Base-by-base conservation (phyloP, 1,284 basidiomycete species). In the Fomitopsis palustris region DNA sequence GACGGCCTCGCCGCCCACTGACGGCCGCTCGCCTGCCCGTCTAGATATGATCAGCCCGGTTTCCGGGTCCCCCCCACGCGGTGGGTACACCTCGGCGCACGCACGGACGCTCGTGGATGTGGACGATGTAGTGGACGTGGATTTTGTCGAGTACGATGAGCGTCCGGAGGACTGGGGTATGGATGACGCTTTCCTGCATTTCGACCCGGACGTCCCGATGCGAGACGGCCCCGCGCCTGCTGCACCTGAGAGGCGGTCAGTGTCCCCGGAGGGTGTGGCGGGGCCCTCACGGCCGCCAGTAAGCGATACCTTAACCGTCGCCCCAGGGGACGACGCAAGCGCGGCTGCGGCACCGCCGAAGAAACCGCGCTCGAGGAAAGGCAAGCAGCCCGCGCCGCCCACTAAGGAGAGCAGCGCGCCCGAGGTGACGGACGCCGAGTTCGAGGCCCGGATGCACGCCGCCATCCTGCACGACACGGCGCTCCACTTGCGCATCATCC, bases 401-500 rank as follows among this genome's bases (percentile, higher is more conserved):
- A 37, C 35, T 23, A 58, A 35, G 53, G 60, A 29, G 65, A 65
- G 47, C 57, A 65, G 47, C 57, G 3, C 27, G n/a, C n/a, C 64
- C 39, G 70, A 70, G 49, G 57, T 74, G 45, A 68, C 76, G 54
- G 77, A 80, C 56, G 69, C 72, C 17, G 69, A 70, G 23, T 63
- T 72, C 51, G 64, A 70, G 52, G 55, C 55, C 9, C 66, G 67
- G 55, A 69, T 86, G 60, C 79, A 70, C 64, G 68, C 69, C 1
- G 73, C 74, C 51, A 82, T 88, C 47, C 52, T 77, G 12, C 63
- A 70, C 42, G 77, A 88, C 68, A 69, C 67, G 17, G 70, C 70
- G 47, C 70, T 89, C 14, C 76, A 87, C 68, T 69, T 77, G 25
- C 79, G 81, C 49, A 78, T 88, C 60, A 68, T 88, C 62, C 82